Base-by-base conservation (phyloP, 148 eudicot genomes). In the Rhododendron ferrugineum region DNA sequence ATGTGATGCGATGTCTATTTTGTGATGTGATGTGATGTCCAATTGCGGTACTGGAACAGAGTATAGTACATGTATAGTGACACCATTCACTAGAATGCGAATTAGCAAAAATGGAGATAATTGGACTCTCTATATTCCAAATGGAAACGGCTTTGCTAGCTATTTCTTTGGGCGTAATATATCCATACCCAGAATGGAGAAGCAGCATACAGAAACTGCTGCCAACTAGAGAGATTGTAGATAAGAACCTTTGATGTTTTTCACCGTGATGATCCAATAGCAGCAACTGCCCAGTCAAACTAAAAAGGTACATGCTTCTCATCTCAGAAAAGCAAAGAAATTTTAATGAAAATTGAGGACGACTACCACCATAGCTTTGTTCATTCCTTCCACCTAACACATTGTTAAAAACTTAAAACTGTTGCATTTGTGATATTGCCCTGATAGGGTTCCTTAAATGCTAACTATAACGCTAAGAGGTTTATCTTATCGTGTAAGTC, bases 241-340 rank as follows among this genome's bases (percentile, higher is more conserved):
- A 30, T 2, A 30, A 80, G 26, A 80, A 11, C 82, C 2, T n/a
- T 80, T 0, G 14, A 2, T 52, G 23, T 28, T 36, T 44, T 47
- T 23, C 46, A 18, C 26, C 3, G 4, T 78, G 30, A 23, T 78
- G 54, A 23, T 78, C 34, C 26, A 40, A 75, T 8, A 18, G 13
- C 79, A 36, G 26, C 46, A 18, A 73, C 42, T 36, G 37, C 78
- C 23, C 6, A 32, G 23, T 73, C 44, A 6, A 44, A 78, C 32
- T 46, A 46, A 78, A 16, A 77, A 40, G 81, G 40, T 79, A 22
- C 82, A 79, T 20, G 82, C 22, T 50, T 49, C 40, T 79, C 82
- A 78, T 47, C 28, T 47, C 0, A 50, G 23, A 6, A 79, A 79
- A 79, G 40, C 66, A 49, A 52, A 30, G 44, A 32, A 44, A 42